A percentile compares a stretch with the other conserved stretches of the same genome.
These are phyloP conservation scores for Castanea sativa DNA, from an alignment of 306 rosid genomes.

Conservation along the genomic window DNA sequence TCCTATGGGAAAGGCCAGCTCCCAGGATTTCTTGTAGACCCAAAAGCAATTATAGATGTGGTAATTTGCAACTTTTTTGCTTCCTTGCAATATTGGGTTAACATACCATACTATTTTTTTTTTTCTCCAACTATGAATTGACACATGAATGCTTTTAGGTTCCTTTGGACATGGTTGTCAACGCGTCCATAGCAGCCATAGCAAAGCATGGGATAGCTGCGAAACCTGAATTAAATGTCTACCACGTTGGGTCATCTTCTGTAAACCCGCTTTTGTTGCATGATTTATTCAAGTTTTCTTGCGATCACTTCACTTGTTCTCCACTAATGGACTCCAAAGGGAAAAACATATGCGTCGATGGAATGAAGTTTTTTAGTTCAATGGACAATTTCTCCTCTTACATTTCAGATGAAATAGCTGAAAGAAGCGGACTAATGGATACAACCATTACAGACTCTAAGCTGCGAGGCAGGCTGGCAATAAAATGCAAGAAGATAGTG, in stretches of 20 bases:
- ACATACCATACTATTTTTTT: too few relatives aligned
- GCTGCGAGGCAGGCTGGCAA: background rate
- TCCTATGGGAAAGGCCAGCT: slow-evolving; percentile 56
- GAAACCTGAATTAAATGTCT: slow-evolving; percentile 33
- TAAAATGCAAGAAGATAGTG: background rate
- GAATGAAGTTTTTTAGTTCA: slow-evolving; percentile 43
- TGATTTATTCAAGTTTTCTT: slow-evolving; percentile 21
- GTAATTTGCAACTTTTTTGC: background rate
- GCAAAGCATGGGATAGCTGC: slow-evolving; percentile 43
- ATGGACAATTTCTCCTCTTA: slow-evolving; percentile 38
- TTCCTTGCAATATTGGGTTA: background rate
- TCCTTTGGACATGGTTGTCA: background rate
- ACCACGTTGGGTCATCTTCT: slow-evolving; percentile 51
- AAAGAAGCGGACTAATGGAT: background rate
- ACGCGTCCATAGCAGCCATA: slow-evolving; percentile 39
- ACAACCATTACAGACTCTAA: background rate
- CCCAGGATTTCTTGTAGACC: slow-evolving; percentile 40
- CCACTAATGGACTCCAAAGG: slow-evolving; percentile 36
- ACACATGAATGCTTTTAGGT: too few relatives aligned
- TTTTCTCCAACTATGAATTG: too few relatives aligned
- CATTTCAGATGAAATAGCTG: background rate
- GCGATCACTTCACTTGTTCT: slow-evolving; percentile 37
- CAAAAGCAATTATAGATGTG: slow-evolving; percentile 26
- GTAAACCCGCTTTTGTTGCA: slow-evolving; percentile 37
- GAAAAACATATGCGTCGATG: slow-evolving; percentile 29